Evolutionary conservation across 192 early-diverging fungal genomes (phyloP).

Genomic region (Entomortierella chlamydospora): DNA sequence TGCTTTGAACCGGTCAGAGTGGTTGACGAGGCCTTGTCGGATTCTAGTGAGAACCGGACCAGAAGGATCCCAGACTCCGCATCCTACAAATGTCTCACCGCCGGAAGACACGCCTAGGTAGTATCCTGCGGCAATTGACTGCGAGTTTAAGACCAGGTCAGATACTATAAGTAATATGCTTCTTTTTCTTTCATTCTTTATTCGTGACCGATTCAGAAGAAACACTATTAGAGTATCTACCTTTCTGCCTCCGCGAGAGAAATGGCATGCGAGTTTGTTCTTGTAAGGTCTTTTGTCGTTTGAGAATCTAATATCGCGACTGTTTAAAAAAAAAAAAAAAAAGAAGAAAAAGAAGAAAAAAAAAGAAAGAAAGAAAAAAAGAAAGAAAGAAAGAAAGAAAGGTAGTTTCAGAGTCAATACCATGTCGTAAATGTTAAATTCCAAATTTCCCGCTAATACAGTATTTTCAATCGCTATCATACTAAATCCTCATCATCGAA

Average conservation of each 20-base stretch:
- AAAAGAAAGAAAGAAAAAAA: background rate
- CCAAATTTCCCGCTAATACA: background rate
- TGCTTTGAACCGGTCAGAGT: slow-evolving; percentile 55
- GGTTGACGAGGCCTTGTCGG: slow-evolving; percentile 53
- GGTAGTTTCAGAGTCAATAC: no score
- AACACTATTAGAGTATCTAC: no score
- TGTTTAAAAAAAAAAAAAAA: slow-evolving; percentile 30
- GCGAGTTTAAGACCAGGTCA: background rate
- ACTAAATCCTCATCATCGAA: slow-evolving; percentile 61
- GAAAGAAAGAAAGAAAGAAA: no score
- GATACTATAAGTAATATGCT: no score
- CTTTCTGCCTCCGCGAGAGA: slow-evolving; percentile 61
- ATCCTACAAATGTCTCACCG: slow-evolving; percentile 54
- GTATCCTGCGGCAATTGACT: slow-evolving; percentile 61
- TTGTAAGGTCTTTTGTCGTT: slow-evolving; percentile 70
- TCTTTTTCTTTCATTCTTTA: no score
- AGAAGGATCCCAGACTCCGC: slow-evolving; percentile 61
- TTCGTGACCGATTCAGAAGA: no score
- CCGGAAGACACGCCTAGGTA: slow-evolving; percentile 61
- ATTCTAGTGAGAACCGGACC: slow-evolving; percentile 49
- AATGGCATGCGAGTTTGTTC: slow-evolving; percentile 54
- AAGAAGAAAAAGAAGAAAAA: background rate
- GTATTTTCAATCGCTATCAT: background rate
- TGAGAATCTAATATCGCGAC: slow-evolving; percentile 70
- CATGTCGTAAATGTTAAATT: no score